A percentile compares a stretch with the other conserved stretches of the same genome.
Evolutionary conservation across 1,284 basidiomycete genomes (phyloP).

Genomic region (Naganishia cerealis): DNA sequence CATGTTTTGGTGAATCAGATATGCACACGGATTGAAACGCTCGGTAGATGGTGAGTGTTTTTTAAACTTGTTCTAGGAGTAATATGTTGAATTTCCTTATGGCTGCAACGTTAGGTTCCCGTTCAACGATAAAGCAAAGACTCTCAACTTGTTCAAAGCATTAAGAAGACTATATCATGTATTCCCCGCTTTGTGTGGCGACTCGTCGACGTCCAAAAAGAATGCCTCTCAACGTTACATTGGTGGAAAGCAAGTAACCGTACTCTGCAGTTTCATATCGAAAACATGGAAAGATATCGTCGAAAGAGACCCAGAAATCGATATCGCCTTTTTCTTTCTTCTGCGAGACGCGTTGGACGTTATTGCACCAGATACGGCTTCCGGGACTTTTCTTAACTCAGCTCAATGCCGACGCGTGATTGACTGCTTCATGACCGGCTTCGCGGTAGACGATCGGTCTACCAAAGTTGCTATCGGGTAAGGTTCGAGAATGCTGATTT

Average conservation of each 20-base stretch:
- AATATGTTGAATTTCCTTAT: background rate
- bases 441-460: conserved; percentile 7
- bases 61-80: background rate
- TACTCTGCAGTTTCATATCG: conserved; percentile 10
- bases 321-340: conserved; percentile 13
- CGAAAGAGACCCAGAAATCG: conserved; percentile 9
- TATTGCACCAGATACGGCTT: background rate
- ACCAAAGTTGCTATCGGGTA: conserved; percentile 18
- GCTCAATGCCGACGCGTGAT: conserved; percentile 15
- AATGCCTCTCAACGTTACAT: conserved; percentile 3
- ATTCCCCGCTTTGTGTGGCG: background rate
- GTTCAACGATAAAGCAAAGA: conserved; percentile 6
- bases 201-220: background rate
- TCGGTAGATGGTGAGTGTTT: conserved; percentile 16
- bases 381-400: conserved; percentile 2
- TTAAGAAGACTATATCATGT: conserved; percentile 6
- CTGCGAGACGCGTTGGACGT: conserved; percentile 3
- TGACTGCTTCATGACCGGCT: conserved; percentile 16
- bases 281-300: background rate
- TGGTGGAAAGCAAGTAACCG: conserved; percentile 12
- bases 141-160: conserved; percentile 13
- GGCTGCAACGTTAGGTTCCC: background rate
- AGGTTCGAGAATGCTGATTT: background rate
- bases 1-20: conserved; percentile 2
- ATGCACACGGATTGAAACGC: conserved; percentile 10